Conservation (phyloP, 306 rosid genomes). For the Macrotyloma uniflorum region DNA sequence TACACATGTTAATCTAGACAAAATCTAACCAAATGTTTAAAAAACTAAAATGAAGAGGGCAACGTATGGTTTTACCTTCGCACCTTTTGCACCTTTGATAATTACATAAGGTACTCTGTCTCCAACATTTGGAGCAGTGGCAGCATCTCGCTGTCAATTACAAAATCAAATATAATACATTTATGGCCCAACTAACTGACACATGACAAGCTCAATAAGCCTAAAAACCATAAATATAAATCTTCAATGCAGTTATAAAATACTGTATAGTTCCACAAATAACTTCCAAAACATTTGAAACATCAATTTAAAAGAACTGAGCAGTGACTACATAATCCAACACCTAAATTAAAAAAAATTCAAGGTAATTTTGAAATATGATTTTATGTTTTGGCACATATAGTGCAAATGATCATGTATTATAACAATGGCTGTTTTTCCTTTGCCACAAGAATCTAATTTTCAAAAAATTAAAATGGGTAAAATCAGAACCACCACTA, state of each 20-base stretch:
- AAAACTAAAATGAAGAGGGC: neutral
- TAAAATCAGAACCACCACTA: conserved; percentile 10
- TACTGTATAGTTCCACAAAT: conserved; percentile 28
- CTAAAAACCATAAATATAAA: conserved; percentile 16
- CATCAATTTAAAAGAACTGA: neutral
- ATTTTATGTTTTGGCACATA: neutral
- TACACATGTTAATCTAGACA: conserved; percentile 32
- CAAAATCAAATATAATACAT: conserved; percentile 30
- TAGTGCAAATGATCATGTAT: conserved; percentile 9
- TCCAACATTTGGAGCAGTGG: conserved; percentile 99
- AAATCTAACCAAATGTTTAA: conserved; percentile 19
- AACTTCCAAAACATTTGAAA: neutral
- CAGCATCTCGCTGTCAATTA: conserved; percentile 84
- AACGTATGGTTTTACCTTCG: conserved; percentile 63
- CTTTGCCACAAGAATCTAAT: neutral
- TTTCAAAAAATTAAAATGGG: neutral
- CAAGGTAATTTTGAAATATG: neutral
- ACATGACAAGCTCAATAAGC: conserved; percentile 17
- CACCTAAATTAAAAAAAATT: neutral
- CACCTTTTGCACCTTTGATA: conserved; percentile 92
- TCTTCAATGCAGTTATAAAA: neutral
- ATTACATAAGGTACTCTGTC: conserved; percentile 98
- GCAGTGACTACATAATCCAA: neutral
- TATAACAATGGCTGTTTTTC: neutral
- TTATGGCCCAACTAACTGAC: conserved; percentile 14